Evolutionary conservation across 768 basidiomycete species (phyloP), one percentile per base, ranked within the genome.

Genomic region (Coprinopsis sp.): DNA sequence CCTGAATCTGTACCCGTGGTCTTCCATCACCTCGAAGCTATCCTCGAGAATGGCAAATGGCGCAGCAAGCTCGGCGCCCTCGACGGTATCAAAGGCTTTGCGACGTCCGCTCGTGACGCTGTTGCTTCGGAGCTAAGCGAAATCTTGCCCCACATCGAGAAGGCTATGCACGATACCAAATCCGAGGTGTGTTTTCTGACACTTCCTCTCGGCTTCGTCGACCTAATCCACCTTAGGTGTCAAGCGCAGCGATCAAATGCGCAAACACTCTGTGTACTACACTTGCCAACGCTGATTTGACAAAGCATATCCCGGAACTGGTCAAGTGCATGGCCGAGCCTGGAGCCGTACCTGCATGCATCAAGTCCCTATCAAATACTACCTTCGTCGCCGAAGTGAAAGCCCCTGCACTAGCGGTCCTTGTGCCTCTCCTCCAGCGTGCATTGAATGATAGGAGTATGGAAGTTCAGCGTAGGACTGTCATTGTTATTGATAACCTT

Each of bases 371-470:
- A 10, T 95, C 94, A 3, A 90, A 82, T 51, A 92, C 91, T 14
- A 97, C 95, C 13, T 98, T 97, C 54, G 95, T 98, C 49, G 89
- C 94, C 43, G 95, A 98, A 69, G 91, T 98, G 55, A 96, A 87
- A 19, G 83, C 91, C 0, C 94, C 95, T n/a, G 91, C 94, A 10
- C 78, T 98, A 24, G 95, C 95, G 13, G 92, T 98, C 53, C 81
- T 98, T 46, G 91, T 94, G 6, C 95, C 95, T 6, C 79, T 98
- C 19, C 74, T 98, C 38, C 74, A 80, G 33, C 91, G 95, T 58
- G 94, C 91, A 8, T 73, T 97, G 56, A 94, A 94, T 54, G 94
- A 96, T 63, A 80, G 94, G 54, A 92, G 91, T 48, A 96, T 93
- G 84, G 93, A 96, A 57, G 90, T 93, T 16, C 92, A 95, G 62